phyloP scores from a whole-genome alignment of 371 early-diverging fungal species.

The Coemansia sp. region DNA sequence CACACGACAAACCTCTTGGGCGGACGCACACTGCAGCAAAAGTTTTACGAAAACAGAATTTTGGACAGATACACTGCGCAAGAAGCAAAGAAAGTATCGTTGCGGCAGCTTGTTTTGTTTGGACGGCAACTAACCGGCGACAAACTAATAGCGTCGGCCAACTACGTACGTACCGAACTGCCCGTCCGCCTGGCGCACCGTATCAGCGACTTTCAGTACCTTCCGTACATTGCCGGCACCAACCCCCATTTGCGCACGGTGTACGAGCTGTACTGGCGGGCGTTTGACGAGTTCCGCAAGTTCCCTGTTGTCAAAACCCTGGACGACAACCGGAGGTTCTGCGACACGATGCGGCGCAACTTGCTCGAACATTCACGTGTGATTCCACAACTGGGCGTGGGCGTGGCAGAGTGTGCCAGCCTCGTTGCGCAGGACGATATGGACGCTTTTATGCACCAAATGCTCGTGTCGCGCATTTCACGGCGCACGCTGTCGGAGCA shows the following conservation, averaged over 20 bases:
- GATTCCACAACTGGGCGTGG: conserved; percentile 79
- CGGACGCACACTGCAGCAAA: conserved; percentile 58
- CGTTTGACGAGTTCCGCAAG: conserved; percentile 73
- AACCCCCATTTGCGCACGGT: conserved; percentile 76
- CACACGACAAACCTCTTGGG: not conserved
- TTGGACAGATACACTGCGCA: conserved; percentile 81
- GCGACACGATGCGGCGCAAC: conserved; percentile 61
- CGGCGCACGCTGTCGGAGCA: conserved; percentile 91
- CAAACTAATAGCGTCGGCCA: conserved; percentile 73
- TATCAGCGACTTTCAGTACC: conserved; percentile 74
- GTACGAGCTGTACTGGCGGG: conserved; percentile 79
- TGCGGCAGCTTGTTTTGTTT: conserved; percentile 91
- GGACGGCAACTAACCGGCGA: conserved; percentile 81
- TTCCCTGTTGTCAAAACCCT: conserved; percentile 63
- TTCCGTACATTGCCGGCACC: conserved; percentile 82
- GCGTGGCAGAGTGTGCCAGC: conserved; percentile 75
- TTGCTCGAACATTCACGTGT: conserved; percentile 71
- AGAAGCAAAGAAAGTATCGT: conserved; percentile 77
- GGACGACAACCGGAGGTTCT: conserved; percentile 71
- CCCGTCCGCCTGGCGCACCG: conserved; percentile 86
- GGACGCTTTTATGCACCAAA: conserved; percentile 86
- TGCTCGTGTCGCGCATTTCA: conserved; percentile 88
- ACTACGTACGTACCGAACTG: conserved; percentile 79
- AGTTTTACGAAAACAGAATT: conserved; percentile 89
- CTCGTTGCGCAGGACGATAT: conserved; percentile 60